phyloP scores from a whole-genome alignment of 106 monocot genomes.

The Phalaenopsis aphrodite region DNA sequence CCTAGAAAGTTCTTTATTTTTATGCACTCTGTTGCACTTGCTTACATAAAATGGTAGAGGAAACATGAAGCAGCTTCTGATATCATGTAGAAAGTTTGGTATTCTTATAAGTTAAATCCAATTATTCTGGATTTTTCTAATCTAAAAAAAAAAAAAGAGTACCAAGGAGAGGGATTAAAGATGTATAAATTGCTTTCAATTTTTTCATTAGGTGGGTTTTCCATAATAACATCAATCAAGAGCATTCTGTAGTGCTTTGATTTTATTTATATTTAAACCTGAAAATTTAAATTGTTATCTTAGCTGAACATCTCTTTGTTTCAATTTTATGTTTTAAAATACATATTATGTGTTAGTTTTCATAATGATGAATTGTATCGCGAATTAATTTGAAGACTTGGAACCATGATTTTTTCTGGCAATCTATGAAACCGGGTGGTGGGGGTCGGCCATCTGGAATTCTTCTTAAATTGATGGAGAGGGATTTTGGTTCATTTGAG shows the following conservation, averaged over 20 bases:
- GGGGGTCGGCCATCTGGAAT: conserved; percentile 66
- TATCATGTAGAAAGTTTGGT: not conserved
- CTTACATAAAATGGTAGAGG: too few relatives aligned
- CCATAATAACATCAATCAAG: not conserved
- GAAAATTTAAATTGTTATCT: too few relatives aligned
- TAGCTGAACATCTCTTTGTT: not conserved
- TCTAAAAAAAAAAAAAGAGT: not conserved
- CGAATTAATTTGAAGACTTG: conserved; percentile 43
- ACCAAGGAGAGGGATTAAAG: not conserved
- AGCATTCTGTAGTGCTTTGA: not conserved
- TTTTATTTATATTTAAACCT: too few relatives aligned
- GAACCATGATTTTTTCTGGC: conserved; percentile 96
- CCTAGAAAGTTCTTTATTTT: too few relatives aligned
- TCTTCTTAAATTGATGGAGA: conserved; percentile 61
- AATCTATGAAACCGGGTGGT: conserved; percentile 68
- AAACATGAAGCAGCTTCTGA: not conserved
- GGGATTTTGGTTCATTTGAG: conserved; percentile 87
- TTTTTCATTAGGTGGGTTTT: not conserved
- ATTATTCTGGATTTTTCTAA: not conserved
- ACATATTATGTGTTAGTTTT: not conserved
- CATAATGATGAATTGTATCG: not conserved
- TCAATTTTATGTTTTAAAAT: not conserved
- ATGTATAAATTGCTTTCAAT: not conserved
- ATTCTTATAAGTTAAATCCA: not conserved
- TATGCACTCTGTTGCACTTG: too few relatives aligned